Conservation (phyloP, 257 asterid genomes). For the Nicotiana attenuata region DNA sequence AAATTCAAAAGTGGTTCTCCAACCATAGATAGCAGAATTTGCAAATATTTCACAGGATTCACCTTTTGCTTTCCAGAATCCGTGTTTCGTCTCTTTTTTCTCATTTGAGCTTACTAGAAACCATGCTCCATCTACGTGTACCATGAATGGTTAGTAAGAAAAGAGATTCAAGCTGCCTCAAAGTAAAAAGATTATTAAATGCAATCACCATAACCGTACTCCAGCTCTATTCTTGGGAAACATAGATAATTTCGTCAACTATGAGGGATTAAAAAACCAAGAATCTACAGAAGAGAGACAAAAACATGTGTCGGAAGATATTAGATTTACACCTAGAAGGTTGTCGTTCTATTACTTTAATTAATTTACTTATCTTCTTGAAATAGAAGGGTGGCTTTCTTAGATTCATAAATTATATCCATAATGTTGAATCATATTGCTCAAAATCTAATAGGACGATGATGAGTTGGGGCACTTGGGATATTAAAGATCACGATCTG, state of each 20-base stretch:
- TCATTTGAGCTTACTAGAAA: slow-evolving; percentile 31
- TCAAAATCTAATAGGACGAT: too few relatives aligned
- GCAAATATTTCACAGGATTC: slow-evolving; percentile 38
- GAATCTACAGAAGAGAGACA: not conserved
- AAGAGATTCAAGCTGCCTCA: not conserved
- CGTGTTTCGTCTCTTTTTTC: slow-evolving; percentile 29
- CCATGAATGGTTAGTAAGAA: not conserved
- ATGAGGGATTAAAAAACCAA: not conserved
- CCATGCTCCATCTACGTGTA: slow-evolving; percentile 54
- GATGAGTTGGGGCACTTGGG: not conserved
- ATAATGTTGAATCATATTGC: too few relatives aligned
- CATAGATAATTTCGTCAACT: not conserved
- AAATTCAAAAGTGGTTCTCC: slow-evolving; percentile 54
- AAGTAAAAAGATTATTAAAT: not conserved
- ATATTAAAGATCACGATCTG: not conserved
- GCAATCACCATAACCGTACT: not conserved
- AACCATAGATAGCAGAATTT: slow-evolving; percentile 38
- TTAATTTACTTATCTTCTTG: not conserved
- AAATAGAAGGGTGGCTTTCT: not conserved
- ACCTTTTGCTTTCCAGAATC: slow-evolving; percentile 55
- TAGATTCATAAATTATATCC: not conserved
- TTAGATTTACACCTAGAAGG: not conserved
- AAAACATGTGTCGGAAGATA: not conserved
- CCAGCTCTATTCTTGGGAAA: not conserved
- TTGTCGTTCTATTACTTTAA: not conserved